Base-by-base conservation (phyloP, 805 yeast species). In the Candida silvatica region DNA sequence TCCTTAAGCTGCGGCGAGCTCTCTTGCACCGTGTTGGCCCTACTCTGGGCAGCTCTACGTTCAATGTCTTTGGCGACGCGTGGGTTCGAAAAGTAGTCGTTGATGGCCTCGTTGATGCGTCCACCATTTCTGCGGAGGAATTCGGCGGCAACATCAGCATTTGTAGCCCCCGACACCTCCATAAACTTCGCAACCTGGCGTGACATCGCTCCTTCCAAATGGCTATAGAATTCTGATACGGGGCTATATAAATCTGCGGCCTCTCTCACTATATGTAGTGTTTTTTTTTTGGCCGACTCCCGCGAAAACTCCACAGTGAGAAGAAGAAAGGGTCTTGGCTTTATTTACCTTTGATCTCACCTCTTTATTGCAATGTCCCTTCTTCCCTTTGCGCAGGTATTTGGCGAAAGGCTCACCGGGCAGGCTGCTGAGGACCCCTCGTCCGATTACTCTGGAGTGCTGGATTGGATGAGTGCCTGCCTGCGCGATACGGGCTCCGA, bases 101-200 rank as follows among this genome's bases (percentile, higher is more conserved):
- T 46, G 11, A 52, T 42, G 2, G 57, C 48, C 19, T 35, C 38
- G 2, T 46, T 42, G 29, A 51, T 27, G 17, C 37, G 37, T 11
- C 47, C 43, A 11, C 38, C 41, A 19, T 46, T 46, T 38, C 52
- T 37, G 18, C 40, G 40, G 12, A 58, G 54, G n/a, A 68, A 59
- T 37, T 54, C 61, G 29, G 42, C 43, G 2, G 60, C 55, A 12
- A 74, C 71, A 9, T 48, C 55, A 6, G 55, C 41, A 4, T 48
- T 40, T 4, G 52, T 37, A 2, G 61, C 49, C 5, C 66, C 66
- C 7, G 77, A 66, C 31, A 69, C 49, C 27, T 59, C 62, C 31
- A 57, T 42, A 46, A 70, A 67, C 37, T 60, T 59, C 32, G 45
- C 51, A 7, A 48, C 35, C 5, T n/a, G n/a, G n/a, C n/a, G n/a